Percentiles rank a stretch among this genome's conserved stretches.
Conservation (phyloP, 371 early-diverging fungal genomes). For the Ecytonucleospora hepatopenaei region DNA sequence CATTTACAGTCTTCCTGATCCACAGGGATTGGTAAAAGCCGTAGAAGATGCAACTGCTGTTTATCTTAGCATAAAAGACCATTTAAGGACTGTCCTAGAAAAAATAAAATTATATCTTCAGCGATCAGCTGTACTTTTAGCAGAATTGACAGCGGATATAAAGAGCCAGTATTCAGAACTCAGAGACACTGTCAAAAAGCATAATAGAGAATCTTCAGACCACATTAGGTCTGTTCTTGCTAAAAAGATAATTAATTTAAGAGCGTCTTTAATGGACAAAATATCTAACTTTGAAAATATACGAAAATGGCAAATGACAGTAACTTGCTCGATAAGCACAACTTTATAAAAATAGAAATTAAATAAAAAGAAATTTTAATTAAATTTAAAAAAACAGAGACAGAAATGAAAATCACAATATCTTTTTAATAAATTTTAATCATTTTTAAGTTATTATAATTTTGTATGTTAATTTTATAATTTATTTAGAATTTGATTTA, state of each 20-base stretch:
- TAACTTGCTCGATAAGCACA: neutral
- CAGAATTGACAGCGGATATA: conserved; percentile 27
- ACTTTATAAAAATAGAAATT: too few relatives aligned
- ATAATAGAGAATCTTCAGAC: conserved; percentile 2
- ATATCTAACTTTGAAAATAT: neutral
- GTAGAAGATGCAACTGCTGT: neutral
- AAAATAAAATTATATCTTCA: conserved; percentile 30
- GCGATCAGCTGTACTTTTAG: conserved; percentile 31
- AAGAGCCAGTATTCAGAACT: conserved; percentile 12
- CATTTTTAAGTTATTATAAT: neutral
- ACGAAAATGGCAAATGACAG: neutral
- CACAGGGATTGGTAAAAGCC: neutral
- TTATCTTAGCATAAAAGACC: neutral
- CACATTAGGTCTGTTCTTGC: conserved; percentile 22
- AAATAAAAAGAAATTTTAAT: neutral
- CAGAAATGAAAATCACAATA: neutral
- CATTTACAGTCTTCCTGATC: conserved; percentile 3
- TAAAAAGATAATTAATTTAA: conserved; percentile 25
- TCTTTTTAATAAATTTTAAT: neutral
- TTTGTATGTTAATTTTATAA: neutral
- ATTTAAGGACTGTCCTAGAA: conserved; percentile 29
- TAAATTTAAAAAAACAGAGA: neutral
- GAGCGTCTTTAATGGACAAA: neutral
- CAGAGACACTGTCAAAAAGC: conserved; percentile 17
- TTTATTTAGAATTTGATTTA: conserved; percentile 7